phyloP scores from a whole-genome alignment of 2,329 filamentous ascomycete genomes.

The Mollisiaceae sp. region DNA sequence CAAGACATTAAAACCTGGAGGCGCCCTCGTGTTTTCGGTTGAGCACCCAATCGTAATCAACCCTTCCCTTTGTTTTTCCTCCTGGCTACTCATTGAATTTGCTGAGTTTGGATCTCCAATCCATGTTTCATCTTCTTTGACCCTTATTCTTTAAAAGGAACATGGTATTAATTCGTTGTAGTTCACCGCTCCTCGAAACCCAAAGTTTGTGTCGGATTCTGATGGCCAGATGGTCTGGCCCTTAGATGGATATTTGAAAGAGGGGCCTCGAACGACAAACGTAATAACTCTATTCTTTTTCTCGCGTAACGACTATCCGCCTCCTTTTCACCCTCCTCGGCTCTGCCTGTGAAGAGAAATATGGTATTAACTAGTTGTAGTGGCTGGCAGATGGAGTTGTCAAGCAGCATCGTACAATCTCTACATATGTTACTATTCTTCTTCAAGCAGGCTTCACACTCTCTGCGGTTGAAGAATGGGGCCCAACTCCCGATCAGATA shows the following conservation, averaged over 20 bases:
- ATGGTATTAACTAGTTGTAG: no score
- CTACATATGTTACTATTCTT: conserved; percentile 27
- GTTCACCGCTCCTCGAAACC: conserved; percentile 49
- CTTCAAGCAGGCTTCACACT: conserved; percentile 29
- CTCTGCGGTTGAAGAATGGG: conserved; percentile 31
- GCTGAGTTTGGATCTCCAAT: no score
- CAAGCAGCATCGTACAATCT: conserved; percentile 54
- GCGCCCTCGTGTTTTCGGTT: conserved; percentile 73
- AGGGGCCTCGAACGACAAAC: conserved; percentile 46
- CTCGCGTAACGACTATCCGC: no score
- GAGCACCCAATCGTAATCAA: conserved; percentile 56
- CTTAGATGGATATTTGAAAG: conserved; percentile 48
- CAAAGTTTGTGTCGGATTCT: conserved; percentile 40
- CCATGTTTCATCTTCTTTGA: no score
- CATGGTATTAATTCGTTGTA: no score
- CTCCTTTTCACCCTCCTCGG: no score
- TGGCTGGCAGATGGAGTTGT: conserved; percentile 51
- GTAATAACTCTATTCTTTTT: no score
- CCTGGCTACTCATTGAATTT: no score
- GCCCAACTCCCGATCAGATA: conserved; percentile 31
- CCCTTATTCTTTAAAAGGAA: no score
- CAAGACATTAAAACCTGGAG: conserved; percentile 81
- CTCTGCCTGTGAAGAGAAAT: no score
- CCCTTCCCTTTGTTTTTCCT: no score
- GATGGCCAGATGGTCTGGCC: conserved; percentile 48